phyloP scores from a whole-genome alignment of 371 early-diverging fungal genomes.

The Capniomyces stellatus region DNA sequence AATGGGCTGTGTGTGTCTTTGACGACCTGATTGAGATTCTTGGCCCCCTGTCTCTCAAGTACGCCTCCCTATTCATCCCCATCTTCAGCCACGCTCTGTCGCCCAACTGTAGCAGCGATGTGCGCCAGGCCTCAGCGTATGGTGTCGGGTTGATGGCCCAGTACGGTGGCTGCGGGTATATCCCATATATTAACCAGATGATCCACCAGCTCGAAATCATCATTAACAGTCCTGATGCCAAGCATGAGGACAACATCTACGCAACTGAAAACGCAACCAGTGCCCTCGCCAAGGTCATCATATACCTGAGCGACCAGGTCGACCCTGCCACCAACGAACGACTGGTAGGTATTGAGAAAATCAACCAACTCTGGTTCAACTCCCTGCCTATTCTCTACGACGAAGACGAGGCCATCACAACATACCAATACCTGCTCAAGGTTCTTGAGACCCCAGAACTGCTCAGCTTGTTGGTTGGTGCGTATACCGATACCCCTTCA shows the following conservation, averaged over 20 bases:
- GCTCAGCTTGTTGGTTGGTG: conserved; percentile 1
- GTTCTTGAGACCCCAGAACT: conserved; percentile 31
- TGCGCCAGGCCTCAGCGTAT: conserved; percentile 84
- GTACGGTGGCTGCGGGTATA: conserved; percentile 59
- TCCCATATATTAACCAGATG: conserved; percentile 32
- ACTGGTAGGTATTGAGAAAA: no score
- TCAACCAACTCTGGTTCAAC: conserved; percentile 61
- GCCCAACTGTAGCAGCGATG: conserved; percentile 39
- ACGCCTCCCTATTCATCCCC: conserved; percentile 51
- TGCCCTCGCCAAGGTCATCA: conserved; percentile 73
- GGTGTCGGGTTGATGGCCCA: conserved; percentile 78
- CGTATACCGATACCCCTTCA: background rate
- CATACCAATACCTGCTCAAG: conserved; percentile 59
- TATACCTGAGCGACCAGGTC: conserved; percentile 34
- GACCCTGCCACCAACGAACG: conserved; percentile 39
- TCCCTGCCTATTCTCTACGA: conserved; percentile 71
- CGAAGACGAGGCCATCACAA: conserved; percentile 60
- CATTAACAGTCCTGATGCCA: conserved; percentile 42
- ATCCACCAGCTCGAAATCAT: conserved; percentile 42
- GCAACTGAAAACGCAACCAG: conserved; percentile 82
- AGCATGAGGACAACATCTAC: conserved; percentile 47
- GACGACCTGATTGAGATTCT: conserved; percentile 80
- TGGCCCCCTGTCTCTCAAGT: conserved; percentile 55
- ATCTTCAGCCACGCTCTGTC: conserved; percentile 38
- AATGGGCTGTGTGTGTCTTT: conserved; percentile 77